Evolutionary conservation across 495 filamentous ascomycete genomes (phyloP).

Genomic region (Xylaria curta): DNA sequence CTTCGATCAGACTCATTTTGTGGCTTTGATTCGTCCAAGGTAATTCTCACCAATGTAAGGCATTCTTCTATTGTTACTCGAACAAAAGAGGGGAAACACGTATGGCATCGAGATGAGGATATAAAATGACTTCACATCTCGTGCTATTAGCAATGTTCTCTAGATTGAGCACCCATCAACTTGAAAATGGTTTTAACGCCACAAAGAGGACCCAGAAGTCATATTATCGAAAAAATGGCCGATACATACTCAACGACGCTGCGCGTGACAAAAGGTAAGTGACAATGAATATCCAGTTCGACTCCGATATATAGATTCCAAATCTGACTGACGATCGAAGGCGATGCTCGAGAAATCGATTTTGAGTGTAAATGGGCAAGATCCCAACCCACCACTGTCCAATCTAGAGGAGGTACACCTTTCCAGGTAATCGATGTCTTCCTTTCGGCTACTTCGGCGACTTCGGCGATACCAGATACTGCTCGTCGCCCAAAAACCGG

Average conservation of each 20-base stretch:
- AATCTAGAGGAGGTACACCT: slow-evolving; percentile 12
- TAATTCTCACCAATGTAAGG: neutral
- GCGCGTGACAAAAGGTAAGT: neutral
- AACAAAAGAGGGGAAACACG: too few relatives aligned
- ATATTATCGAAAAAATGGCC: neutral
- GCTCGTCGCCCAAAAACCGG: neutral
- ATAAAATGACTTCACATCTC: neutral
- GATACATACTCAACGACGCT: neutral
- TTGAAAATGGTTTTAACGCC: neutral
- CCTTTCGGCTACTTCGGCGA: slow-evolving; percentile 6
- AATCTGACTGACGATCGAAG: neutral
- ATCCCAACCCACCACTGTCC: slow-evolving; percentile 8
- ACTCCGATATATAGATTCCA: neutral
- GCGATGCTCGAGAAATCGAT: slow-evolving; percentile 22
- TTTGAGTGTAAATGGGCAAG: slow-evolving; percentile 31
- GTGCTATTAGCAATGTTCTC: neutral
- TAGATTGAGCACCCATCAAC: neutral
- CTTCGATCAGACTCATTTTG: neutral
- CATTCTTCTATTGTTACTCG: neutral
- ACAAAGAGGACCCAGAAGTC: neutral
- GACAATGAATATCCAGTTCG: neutral
- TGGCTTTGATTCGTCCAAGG: neutral
- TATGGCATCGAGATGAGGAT: neutral
- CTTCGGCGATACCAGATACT: neutral
- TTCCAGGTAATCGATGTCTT: slow-evolving; percentile 19